These are phyloP conservation scores for Yamadazyma endophytica DNA, from an alignment of 805 yeast genomes.

Conservation along the genomic window DNA sequence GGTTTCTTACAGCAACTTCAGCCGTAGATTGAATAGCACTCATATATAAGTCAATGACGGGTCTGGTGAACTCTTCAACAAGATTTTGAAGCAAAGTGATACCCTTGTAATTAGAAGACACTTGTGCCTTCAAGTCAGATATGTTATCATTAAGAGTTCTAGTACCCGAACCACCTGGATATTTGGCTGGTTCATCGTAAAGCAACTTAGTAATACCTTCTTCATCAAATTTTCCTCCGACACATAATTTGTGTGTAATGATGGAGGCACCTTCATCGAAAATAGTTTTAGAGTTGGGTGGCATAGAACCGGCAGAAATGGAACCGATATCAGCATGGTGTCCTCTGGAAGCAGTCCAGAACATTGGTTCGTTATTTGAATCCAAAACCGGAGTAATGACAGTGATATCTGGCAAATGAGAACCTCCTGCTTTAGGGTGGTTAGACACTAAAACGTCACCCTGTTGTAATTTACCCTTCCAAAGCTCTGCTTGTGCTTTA, in stretches of 20 bases:
- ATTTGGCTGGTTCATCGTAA: constrained; percentile 69
- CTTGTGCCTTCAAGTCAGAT: constrained; percentile 51
- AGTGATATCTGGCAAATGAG: constrained; percentile 58
- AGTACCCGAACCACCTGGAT: constrained; percentile 87
- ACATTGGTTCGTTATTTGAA: constrained; percentile 48
- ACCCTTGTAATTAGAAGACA: constrained; percentile 87
- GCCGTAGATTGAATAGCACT: constrained; percentile 33
- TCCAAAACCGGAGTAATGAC: constrained; percentile 84
- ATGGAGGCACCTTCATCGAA: constrained; percentile 93
- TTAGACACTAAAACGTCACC: constrained; percentile 43
- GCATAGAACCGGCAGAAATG: constrained; percentile 89
- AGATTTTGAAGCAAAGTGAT: constrained; percentile 58
- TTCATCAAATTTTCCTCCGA: constrained; percentile 69
- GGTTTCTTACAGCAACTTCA: constrained; percentile 28
- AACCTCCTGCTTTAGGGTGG: constrained; percentile 42
- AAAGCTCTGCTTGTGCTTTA: constrained; percentile 34
- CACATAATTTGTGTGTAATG: constrained; percentile 68
- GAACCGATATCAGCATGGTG: constrained; percentile 98
- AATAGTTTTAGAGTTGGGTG: constrained; percentile 80
- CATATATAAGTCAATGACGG: constrained; percentile 32
- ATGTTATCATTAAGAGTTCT: constrained; percentile 80
- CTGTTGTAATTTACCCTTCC: constrained; percentile 35
- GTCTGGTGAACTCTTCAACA: constrained; percentile 58
- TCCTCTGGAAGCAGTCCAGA: constrained; percentile 91
- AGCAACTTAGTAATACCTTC: constrained; percentile 59